phyloP scores from a whole-genome alignment of 2,329 filamentous ascomycete genomes.

The Paraphoma chrysanthemicola region DNA sequence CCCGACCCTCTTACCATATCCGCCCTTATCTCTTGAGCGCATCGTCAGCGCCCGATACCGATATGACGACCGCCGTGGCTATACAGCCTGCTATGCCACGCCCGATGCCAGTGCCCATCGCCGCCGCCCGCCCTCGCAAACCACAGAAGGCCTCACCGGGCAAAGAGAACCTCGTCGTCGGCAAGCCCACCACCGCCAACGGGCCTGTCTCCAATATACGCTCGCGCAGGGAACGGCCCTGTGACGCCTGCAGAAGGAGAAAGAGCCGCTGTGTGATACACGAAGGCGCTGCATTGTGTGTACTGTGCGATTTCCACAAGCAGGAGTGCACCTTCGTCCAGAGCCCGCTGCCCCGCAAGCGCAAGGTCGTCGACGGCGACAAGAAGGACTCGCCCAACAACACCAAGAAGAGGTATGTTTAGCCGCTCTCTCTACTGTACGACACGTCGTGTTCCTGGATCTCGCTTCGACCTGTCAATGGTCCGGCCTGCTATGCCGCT shows the following conservation, averaged over 20 bases:
- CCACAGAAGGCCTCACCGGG: conserved; percentile 49
- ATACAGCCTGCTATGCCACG: conserved; percentile 55
- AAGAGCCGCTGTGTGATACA: conserved; percentile 81
- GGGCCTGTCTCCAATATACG: conserved; percentile 48
- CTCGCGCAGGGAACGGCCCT: conserved; percentile 51
- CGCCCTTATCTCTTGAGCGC: conserved; percentile 37
- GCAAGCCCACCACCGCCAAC: conserved; percentile 45
- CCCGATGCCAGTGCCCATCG: conserved; percentile 54
- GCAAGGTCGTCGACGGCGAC: conserved; percentile 73
- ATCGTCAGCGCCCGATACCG: conserved; percentile 31
- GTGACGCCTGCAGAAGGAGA: conserved; percentile 74
- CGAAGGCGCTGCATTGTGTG: conserved; percentile 74
- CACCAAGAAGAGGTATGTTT: conserved; percentile 72
- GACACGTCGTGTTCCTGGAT: conserved; percentile 8
- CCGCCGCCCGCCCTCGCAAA: conserved; percentile 53
- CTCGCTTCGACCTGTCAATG: conserved; percentile 13
- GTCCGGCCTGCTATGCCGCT: conserved; percentile 9
- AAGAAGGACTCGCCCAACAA: conserved; percentile 64
- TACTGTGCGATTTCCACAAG: conserved; percentile 78
- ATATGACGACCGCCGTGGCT: conserved; percentile 58
- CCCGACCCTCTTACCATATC: conserved; percentile 25
- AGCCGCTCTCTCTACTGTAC: conserved; percentile 27
- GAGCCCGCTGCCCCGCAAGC: conserved; percentile 79
- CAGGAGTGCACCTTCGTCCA: conserved; percentile 80
- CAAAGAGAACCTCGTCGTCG: conserved; percentile 52